Conservation (phyloP, 2,329 filamentous ascomycete species). For the Diaporthe australafricana region DNA sequence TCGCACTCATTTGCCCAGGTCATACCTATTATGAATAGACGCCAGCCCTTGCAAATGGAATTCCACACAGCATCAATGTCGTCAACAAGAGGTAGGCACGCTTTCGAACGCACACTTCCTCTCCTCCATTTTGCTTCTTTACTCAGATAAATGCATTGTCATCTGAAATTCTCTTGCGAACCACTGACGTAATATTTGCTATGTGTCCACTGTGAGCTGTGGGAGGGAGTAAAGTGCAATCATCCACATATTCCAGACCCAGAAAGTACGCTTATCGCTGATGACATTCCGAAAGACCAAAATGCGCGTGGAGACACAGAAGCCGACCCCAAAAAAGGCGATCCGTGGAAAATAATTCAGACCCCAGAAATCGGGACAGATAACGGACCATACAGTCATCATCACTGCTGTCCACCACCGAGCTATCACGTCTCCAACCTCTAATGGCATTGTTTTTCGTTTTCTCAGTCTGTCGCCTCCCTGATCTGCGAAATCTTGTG, state of each 20-base stretch:
- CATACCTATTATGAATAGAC: no score
- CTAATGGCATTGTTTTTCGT: slow-evolving; percentile 40
- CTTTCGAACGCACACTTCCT: no score
- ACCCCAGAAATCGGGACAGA: not conserved
- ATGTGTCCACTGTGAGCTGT: no score
- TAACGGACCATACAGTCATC: not conserved
- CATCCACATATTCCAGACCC: slow-evolving; percentile 44
- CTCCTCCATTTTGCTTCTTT: no score
- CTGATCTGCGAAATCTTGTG: slow-evolving; percentile 43
- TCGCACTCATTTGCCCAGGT: no score
- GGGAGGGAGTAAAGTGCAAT: slow-evolving; percentile 15
- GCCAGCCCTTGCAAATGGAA: no score
- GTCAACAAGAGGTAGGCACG: no score
- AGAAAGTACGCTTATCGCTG: slow-evolving; percentile 41
- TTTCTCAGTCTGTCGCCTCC: slow-evolving; percentile 39
- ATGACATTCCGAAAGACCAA: slow-evolving; percentile 32
- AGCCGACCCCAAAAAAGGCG: not conserved
- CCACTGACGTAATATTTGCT: no score
- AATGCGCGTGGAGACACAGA: slow-evolving; percentile 16
- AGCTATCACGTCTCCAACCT: not conserved
- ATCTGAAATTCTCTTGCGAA: no score
- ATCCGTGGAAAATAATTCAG: not conserved
- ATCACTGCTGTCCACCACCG: not conserved
- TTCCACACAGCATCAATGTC: no score
- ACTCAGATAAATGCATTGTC: no score